Evolutionary conservation across 2,329 filamentous ascomycete genomes (phyloP), one percentile per base, ranked within the genome.

Genomic region (Trichoderma lentiforme): DNA sequence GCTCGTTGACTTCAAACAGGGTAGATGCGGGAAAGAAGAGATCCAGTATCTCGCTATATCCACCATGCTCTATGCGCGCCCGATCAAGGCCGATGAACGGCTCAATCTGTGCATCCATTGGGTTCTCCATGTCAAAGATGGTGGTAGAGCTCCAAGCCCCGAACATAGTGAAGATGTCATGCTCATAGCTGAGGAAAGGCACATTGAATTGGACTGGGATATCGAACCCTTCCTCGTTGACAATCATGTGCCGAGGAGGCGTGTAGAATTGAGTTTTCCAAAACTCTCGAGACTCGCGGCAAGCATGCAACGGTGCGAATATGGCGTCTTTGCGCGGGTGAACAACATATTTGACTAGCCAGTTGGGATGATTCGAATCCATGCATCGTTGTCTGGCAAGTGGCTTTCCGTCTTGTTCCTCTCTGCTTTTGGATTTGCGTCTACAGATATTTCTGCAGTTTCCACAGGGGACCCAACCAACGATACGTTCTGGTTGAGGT

Each of bases 341-440:
- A 8, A 72, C 73, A 21, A 73, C 63, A 36, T 73, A 73, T 47
- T 72, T 43, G 34, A 73, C 58, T 1, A 68, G 32, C 69, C 70
- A 74, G 28, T 73, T 62, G 2, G 64, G 53, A 18, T 71, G 71
- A 21, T 61, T 81, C 82, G 4, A 28, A 30, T 53, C 15, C 61
- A 67, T 71, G 32, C 66, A 72, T n/a, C 36, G 36, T 26, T 58
- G 32, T n/a, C 61, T 69, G 14, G 58, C 70, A 15, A 39, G 56
- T 30, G n/a, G n/a, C 30, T 30, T 64, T 15, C 34, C 36, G 12
- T 30, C 34, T 24, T 64, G 60, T 32, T 43, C 32, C 18, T 56
- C 28, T 34, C 26, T 32, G 43, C n/a, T 53, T 14, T 15, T 24
- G 9, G 39, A 18, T 2, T 26, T 51, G 12, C 18, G 39, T 21